Evolutionary conservation across 2,329 filamentous ascomycete species (phyloP).

Genomic region (Ophiocordyceps camponoti-floridani): DNA sequence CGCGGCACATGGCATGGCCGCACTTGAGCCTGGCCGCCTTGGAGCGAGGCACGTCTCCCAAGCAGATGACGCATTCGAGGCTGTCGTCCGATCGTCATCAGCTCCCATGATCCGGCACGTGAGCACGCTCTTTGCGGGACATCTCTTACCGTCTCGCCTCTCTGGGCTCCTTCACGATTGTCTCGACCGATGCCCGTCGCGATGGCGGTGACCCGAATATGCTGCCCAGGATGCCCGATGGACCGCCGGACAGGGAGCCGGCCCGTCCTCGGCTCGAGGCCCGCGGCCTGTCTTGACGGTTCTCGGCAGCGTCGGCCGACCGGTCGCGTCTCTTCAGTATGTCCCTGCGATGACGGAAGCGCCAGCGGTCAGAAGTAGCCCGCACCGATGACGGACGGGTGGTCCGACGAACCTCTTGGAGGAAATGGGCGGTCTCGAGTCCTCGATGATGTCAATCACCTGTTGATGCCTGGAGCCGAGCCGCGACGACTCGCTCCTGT

Average conservation of each 20-base stretch:
- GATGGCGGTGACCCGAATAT: conserved; percentile 10
- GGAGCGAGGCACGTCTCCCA: conserved; percentile 45
- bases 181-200: conserved; percentile 10
- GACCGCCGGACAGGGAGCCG: conserved; percentile 4
- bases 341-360: conserved; percentile 1
- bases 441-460: conserved; percentile 13
- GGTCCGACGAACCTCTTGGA: conserved; percentile 11
- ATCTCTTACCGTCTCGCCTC: conserved; percentile 1
- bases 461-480: conserved; percentile 8
- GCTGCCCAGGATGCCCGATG: conserved; percentile 10
- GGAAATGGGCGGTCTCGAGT: conserved; percentile 15
- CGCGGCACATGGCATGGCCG: conserved; percentile 64
- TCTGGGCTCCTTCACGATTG: conserved; percentile 4
- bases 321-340: conserved; percentile 3
- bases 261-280: conserved; percentile 5
- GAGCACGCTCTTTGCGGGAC: no score
- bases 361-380: not conserved
- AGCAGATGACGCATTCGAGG: conserved; percentile 55
- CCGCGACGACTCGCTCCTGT: conserved; percentile 12
- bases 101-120: not conserved
- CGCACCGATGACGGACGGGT: not conserved
- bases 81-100: conserved; percentile 19
- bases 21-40: conserved; percentile 58
- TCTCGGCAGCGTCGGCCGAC: conserved; percentile 5
- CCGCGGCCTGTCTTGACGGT: conserved; percentile 3